Evolutionary conservation across 306 rosid species (phyloP).

Genomic region (Castanea mollissima): DNA sequence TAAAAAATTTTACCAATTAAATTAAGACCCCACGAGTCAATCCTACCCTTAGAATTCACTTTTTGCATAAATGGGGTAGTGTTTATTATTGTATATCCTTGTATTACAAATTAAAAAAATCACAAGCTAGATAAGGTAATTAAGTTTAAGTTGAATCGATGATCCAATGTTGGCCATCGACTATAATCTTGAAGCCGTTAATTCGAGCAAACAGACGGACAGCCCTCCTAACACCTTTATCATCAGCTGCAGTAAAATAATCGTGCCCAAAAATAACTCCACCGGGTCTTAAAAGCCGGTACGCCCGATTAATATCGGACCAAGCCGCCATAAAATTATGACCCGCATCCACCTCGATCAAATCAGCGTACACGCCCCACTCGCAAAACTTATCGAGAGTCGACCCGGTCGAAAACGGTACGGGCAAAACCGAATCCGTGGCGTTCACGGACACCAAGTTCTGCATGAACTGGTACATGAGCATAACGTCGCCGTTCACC

Average conservation of each 20-base stretch:
- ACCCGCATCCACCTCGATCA: slow-evolving; percentile 71
- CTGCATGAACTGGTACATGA: slow-evolving; percentile 59
- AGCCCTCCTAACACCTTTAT: slow-evolving; percentile 73
- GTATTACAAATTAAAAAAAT: too few relatives aligned
- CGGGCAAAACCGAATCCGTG: slow-evolving; percentile 48
- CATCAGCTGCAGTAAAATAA: slow-evolving; percentile 56
- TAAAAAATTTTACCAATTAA: too few relatives aligned
- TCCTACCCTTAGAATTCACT: too few relatives aligned
- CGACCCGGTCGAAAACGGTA: slow-evolving; percentile 62
- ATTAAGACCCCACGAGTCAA: too few relatives aligned
- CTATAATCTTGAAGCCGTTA: slow-evolving; percentile 39
- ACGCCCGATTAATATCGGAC: slow-evolving; percentile 67
- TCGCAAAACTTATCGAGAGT: slow-evolving; percentile 49
- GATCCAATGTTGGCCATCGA: slow-evolving; percentile 77
- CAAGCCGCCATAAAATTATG: slow-evolving; percentile 70
- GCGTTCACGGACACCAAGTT: slow-evolving; percentile 40
- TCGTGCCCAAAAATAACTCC: slow-evolving; percentile 82
- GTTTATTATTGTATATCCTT: too few relatives aligned
- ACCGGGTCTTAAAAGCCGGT: slow-evolving; percentile 55
- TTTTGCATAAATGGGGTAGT: too few relatives aligned
- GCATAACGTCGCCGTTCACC: slow-evolving; percentile 63
- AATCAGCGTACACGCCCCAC: slow-evolving; percentile 56
- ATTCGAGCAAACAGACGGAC: slow-evolving; percentile 53
- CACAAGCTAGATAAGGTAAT: too few relatives aligned
- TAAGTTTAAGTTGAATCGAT: slow-evolving; percentile 7